Base-by-base conservation (phyloP, 805 yeast genomes). In the Metschnikowia peoriensis region DNA sequence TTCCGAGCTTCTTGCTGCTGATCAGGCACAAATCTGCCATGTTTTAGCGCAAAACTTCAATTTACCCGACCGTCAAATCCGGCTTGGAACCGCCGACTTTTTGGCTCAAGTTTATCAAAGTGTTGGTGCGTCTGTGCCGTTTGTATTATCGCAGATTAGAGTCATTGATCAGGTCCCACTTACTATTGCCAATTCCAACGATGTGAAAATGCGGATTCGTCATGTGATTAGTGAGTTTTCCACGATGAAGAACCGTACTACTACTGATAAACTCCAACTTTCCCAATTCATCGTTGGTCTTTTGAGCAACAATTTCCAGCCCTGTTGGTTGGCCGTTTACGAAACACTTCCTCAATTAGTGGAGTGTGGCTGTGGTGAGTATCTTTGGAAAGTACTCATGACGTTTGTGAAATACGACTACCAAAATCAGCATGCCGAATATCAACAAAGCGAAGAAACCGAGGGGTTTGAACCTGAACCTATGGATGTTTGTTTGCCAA, bases 281-380 rank as follows among this genome's bases (percentile, higher is more conserved):
- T 45, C 47, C 41, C 59, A 63, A 29, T 74, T 60, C 47, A 47
- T 67, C 22, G 64, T 74, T 49, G 98, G 98, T 35, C 76, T 88
- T 54, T 69, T 92, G 41, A 76, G 89, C 4, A 84, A 84, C 35
- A 80, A 82, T 52, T 90, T 93, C 60, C 87, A 89, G 51, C 98
- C 98, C 0, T 78, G 87, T 12, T 91, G 97, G 96, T 79, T 81
- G 16, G 90, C 87, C 6, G 87, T 88, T 1, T 70, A 77, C 49
- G 93, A 86, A 54, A 77, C 80, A 4, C 62, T 89, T 5, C 81
- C 84, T 1, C 62, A 67, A 4, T 66, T 86, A 9, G 67, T 75
- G 27, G 49, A 49, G 12, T 50, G 48, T 5, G 51, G 54, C 3
- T 64, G 71, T 40, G 73, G 77, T 15, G 68, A 66, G 0, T 46